Base-by-base conservation (phyloP, 2,329 filamentous ascomycete genomes). In the Xylaria sp. region DNA sequence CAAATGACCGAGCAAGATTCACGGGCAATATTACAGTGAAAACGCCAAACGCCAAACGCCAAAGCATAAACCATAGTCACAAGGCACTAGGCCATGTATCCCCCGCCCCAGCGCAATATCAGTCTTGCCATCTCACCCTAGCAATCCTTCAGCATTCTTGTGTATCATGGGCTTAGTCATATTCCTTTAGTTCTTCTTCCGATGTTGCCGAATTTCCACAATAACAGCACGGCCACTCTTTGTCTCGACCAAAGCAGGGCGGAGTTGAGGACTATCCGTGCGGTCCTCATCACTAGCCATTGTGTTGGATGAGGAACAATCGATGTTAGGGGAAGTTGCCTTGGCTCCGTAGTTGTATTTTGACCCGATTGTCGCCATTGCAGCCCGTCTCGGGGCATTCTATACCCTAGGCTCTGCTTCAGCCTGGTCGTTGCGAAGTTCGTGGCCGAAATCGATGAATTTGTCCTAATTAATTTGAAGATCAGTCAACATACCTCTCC, bases 191-290 rank as follows among this genome's bases (percentile, higher is more conserved):
- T 31, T 21, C 25, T 46, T 52, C 52, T 35, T 44, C 4, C 6
- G 35, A 31, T 21, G 8, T 15, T 31, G 27, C 19, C 38, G 17
- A 15, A 25, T 19, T 2, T 13, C 38, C 23, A 13, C 37, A 7
- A 59, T 52, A 37, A 54, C 37, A 5, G 54, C 60, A 29, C 49
- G 60, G 23, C 60, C 60, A 47, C 49, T 49, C 29, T 27, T 13
- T 10, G 54, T 59, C 43, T 59, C 25, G 15, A 51, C 44, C 15
- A 54, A 37, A 8, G 55, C 19, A 29, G 55, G 49, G 19, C 49
- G 43, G 35, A 15, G 48, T 21, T 19, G 54, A 44, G n/a, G 2
- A 15, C 21, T 52, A 17, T 47, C 23, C 3, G 13, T 15, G 1
- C 7, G 3, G 17, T 46, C 43, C 13, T 37, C n/a, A 10, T 25